These are phyloP conservation scores for Vicia sativa DNA, from an alignment of 306 rosid species.

Conservation along the genomic window DNA sequence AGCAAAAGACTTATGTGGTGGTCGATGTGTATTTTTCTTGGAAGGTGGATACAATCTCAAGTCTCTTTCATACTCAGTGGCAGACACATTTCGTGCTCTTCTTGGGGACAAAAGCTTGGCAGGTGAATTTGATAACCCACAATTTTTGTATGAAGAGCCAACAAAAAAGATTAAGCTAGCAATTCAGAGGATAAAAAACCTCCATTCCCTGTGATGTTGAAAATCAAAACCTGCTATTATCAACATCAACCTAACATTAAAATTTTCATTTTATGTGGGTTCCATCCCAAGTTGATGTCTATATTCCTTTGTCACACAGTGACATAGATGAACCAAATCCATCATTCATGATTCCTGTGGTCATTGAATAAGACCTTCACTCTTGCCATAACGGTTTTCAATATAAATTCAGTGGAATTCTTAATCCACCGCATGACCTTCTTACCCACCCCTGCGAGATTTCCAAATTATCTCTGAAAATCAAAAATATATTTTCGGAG, in stretches of 20 bases:
- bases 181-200: constrained; percentile 62
- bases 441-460: no score
- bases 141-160: constrained; percentile 79
- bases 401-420: no score
- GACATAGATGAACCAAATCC: constrained; percentile 35
- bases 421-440: no score
- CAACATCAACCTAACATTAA: not conserved
- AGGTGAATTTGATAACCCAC: constrained; percentile 71
- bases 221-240: constrained; percentile 36
- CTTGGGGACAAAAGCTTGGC: constrained; percentile 86
- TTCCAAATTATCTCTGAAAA: no score
- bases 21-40: constrained; percentile 77
- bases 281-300: constrained; percentile 2
- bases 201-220: constrained; percentile 54
- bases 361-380: constrained; percentile 4
- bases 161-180: constrained; percentile 62
- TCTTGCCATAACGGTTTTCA: not conserved
- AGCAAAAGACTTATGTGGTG: constrained; percentile 72
- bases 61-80: constrained; percentile 76
- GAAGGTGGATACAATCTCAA: constrained; percentile 94
- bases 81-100: constrained; percentile 83
- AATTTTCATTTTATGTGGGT: constrained; percentile 19
- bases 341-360: constrained; percentile 27
- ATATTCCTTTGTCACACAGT: constrained; percentile 18
- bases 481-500: no score